phyloP scores from a whole-genome alignment of 768 basidiomycete species.

The Xanthoconium purpureum region DNA sequence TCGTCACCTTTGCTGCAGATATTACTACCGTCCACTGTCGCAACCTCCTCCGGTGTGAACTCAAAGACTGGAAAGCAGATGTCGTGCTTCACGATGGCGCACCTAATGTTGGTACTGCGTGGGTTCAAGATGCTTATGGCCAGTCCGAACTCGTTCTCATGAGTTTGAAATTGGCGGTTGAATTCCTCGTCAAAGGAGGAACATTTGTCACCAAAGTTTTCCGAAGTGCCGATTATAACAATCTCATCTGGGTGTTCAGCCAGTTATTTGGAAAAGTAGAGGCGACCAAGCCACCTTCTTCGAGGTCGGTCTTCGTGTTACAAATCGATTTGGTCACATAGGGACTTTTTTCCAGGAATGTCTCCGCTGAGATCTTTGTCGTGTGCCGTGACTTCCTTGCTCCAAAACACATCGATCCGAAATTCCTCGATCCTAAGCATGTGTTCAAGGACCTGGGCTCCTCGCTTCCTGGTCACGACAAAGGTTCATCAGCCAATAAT shows the following conservation, averaged over 20 bases:
- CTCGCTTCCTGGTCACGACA: constrained; percentile 42
- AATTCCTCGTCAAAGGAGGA: constrained; percentile 90
- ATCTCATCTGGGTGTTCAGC: constrained; percentile 97
- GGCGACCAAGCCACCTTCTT: constrained; percentile 97
- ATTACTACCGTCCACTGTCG: constrained; percentile 94
- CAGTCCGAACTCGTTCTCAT: constrained; percentile 96
- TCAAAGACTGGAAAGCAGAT: constrained; percentile 99
- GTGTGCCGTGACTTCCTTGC: constrained; percentile 94
- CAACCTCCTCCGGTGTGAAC: constrained; percentile 74
- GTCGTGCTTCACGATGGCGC: constrained; percentile 98
- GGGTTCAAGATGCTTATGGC: constrained; percentile 97
- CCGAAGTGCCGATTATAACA: constrained; percentile 97
- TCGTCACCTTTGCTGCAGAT: constrained; percentile 88
- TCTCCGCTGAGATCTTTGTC: constrained; percentile 99
- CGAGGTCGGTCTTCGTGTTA: constrained; percentile 55
- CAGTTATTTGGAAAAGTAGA: constrained; percentile 96
- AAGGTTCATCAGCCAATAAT: constrained; percentile 59
- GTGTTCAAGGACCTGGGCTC: constrained; percentile 89
- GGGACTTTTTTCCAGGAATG: constrained; percentile 59
- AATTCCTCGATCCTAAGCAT: constrained; percentile 95
- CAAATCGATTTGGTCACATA: not conserved
- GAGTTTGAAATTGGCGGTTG: constrained; percentile 92
- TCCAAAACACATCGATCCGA: constrained; percentile 94
- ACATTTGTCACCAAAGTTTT: constrained; percentile 99
- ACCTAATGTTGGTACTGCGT: constrained; percentile 98